Base-by-base conservation (phyloP, 164 flowering plant species). In the Kingdonia uniflora region DNA sequence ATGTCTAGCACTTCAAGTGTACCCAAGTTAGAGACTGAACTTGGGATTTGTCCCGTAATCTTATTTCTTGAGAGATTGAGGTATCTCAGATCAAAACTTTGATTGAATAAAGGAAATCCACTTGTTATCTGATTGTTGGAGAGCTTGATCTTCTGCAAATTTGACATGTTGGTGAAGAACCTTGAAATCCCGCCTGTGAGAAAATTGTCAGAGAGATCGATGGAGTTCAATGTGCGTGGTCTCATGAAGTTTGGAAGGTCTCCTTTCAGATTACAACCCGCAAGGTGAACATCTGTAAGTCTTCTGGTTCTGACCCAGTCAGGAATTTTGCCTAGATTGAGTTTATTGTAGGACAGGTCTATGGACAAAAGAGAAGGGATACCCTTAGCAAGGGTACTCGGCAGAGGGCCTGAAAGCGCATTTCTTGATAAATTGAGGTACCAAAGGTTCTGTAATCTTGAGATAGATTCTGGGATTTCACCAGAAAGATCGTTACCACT, bases 321-420 rank as follows among this genome's bases (percentile, higher is more conserved):
- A 16, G 98, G 98, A 58, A 91, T 65, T 39, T 64, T 65, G 26
- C 78, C 86, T 42, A 91, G 58, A 51, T 69, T 71, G 56, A 87
- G 65, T 12, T 76, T 69, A 70, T 84, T 91, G 76, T 79, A 81
- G 49, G 98, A 91, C 62, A 91, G 63, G 72, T 91, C 98, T 38
- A 91, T 63, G 8, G 90, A 76, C 62, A 79, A 24, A 21, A 91
- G 63, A 52, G 90, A 78, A 53, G 82, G 96, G 33, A 82, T 42
- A 14, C 86, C 90, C 19, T 62, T 74, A 35, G 64, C 52, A 19
- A 77, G 64, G 44, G 70, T 37, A 52, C 3, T 50, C 2, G 96
- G 85, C 45, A 85, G 65, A 55, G 95, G 84, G 29, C 68, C 75
- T 15, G 83, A 68, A 37, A 92, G 60, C 24, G 52, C 71, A 65